Evolutionary conservation across 192 early-diverging fungal species (phyloP).

Genomic region (Entomortierella chlamydospora): DNA sequence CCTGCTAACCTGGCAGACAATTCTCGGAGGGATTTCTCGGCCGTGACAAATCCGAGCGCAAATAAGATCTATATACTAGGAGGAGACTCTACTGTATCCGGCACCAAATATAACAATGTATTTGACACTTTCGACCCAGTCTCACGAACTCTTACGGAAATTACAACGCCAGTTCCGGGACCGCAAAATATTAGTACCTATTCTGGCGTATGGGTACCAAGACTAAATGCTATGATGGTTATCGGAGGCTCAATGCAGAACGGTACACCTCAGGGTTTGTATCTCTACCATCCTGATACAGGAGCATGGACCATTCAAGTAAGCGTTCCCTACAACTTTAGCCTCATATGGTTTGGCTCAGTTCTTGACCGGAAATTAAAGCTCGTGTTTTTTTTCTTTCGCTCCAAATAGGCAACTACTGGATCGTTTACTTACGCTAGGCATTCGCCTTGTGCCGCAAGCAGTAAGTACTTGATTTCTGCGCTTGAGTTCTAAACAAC

Average conservation of each 20-base stretch:
- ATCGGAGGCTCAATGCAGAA: constrained; percentile 21
- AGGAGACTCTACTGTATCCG: constrained; percentile 18
- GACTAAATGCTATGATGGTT: constrained; percentile 30
- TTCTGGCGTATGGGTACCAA: constrained; percentile 30
- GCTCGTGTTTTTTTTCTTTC: background rate
- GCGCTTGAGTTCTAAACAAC: too few species aligned
- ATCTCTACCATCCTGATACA: constrained; percentile 24
- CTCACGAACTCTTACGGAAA: constrained; percentile 14
- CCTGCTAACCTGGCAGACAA: constrained; percentile 22
- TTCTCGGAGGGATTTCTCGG: constrained; percentile 32
- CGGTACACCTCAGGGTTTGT: background rate
- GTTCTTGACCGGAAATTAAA: too few species aligned
- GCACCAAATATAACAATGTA: constrained; percentile 5
- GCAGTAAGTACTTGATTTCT: constrained; percentile 30
- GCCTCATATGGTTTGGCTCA: background rate
- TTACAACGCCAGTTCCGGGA: constrained; percentile 9
- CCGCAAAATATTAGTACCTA: constrained; percentile 29
- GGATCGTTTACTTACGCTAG: constrained; percentile 30
- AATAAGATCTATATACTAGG: constrained; percentile 44
- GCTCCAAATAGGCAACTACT: constrained; percentile 24
- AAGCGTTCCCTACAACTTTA: too few species aligned
- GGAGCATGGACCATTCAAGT: constrained; percentile 32
- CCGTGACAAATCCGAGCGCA: constrained; percentile 20
- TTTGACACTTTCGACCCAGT: constrained; percentile 24
- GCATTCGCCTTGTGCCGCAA: constrained; percentile 27